Percentiles rank a stretch among this genome's conserved stretches.
Evolutionary conservation across 192 early-diverging fungal genomes (phyloP).

Genomic region (Funneliformis geosporum): DNA sequence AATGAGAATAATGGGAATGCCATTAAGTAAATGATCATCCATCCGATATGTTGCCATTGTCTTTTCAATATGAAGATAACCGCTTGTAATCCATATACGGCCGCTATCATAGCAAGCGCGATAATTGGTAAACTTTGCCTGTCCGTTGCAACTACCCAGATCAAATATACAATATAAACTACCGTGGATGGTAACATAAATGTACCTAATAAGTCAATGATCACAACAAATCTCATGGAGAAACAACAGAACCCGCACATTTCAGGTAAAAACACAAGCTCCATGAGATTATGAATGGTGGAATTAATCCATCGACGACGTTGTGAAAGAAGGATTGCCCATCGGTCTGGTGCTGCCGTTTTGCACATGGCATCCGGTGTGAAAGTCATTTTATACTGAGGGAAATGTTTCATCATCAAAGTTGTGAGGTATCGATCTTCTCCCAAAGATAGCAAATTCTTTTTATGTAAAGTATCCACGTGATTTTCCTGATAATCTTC

Average conservation of each 20-base stretch:
- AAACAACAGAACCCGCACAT: constrained; percentile 97
- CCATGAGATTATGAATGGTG: constrained; percentile 93
- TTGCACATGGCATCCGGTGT: constrained; percentile 86
- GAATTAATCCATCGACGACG: constrained; percentile 99
- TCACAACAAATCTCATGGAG: constrained; percentile 96
- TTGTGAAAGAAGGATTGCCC: constrained; percentile 89
- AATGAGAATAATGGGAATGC: constrained; percentile 92
- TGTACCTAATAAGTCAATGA: constrained; percentile 87
- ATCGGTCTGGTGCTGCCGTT: constrained; percentile 91
- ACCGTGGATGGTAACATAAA: constrained; percentile 79
- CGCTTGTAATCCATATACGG: constrained; percentile 87
- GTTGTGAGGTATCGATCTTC: constrained; percentile 98
- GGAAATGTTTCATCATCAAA: constrained; percentile 97
- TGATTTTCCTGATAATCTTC: constrained; percentile 86
- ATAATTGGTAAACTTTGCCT: constrained; percentile 73
- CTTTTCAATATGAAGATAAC: constrained; percentile 55
- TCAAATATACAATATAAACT: constrained; percentile 76
- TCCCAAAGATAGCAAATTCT: constrained; percentile 94
- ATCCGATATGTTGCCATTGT: constrained; percentile 81
- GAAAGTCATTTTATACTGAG: constrained; percentile 91
- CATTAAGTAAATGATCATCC: constrained; percentile 87
- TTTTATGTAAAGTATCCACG: constrained; percentile 95
- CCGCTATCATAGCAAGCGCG: constrained; percentile 77
- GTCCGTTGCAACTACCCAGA: constrained; percentile 67
- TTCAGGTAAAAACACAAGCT: constrained; percentile 81